Base-by-base conservation (phyloP, 306 rosid species). In the Begonia peltatifolia region DNA sequence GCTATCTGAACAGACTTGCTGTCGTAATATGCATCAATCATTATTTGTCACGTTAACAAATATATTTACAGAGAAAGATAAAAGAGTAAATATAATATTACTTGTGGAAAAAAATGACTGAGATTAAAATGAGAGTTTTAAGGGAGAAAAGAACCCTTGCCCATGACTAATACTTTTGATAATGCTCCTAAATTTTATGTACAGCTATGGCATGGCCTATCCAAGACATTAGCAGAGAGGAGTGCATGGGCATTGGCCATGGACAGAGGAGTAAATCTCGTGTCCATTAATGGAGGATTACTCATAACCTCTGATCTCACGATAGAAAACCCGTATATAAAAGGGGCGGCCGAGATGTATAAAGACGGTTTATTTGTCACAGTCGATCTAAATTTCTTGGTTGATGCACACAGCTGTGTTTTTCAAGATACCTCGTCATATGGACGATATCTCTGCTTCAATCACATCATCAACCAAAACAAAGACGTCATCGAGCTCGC, bases 331-430 rank as follows among this genome's bases (percentile, higher is more conserved):
- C 93, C 95, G 0, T 77, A 88, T 53, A 13, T 88, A 18, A 82
- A 84, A 62, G 97, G 97, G 14, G 97, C 97, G 12, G 97, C 95
- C 10, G 95, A 88, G 82, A 84, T 88, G 97, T 88, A 88, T 67
- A 87, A 84, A 53, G 88, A 80, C 14, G 97, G 95, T 0, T 72
- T 80, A 38, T 77, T 88, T 2, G 95, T 84, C 35, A 79, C 95
- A 63, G 95, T 82, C 25, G 97, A 84, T 72, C 52, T 76, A 1
- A 41, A 35, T 9, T 84, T 76, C 66, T 47, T 79, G 66, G 87
- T 72, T 16, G 79, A 82, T 22, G 76, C 95, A 6, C 95, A 88
- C 72, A 62, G 82, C 7, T 67, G 81, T 4, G 76, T 82, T 51
- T 88, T 69, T 54, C 88, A 84, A 63, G 84, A 77, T 42, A 50